Base-by-base conservation (phyloP, 345 rosid species). In the Salix brachista region DNA sequence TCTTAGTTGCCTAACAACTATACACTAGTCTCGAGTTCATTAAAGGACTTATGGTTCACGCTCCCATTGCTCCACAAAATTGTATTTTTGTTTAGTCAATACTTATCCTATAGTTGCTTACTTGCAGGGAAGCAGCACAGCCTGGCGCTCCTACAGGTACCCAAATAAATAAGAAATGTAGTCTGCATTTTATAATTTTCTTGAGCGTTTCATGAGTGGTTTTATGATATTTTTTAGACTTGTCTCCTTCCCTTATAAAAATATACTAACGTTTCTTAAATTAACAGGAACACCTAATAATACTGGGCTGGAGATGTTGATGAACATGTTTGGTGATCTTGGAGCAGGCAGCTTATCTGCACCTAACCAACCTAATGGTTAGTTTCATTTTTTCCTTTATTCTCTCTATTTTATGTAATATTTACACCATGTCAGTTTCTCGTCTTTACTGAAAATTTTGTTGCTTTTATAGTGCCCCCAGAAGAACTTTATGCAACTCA, bases 401-500 rank as follows among this genome's bases (percentile, higher is more conserved):
- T 9, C 25, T 18, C 25, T 58, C 25, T 25, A 8, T 5, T 50
- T 14, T n/a, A n/a, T 34, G 37, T 42, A 42, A 12, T n/a, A 21
- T 68, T 68, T 23, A 37, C 25, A 19, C 39, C 21, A 65, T 65
- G 68, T 36, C n/a, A 32, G 25, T 65, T 65, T 12, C 68, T 65
- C 16, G 10, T 9, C 14, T 1, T 58, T n/a, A 9, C 28, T 23
- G 62, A 58, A 58, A 58, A 21, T 14, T 79, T 78, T 56, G 84
- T 41, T 41, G 26, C 18, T n/a, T 42, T 13, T 41, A 13, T 16
- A 90, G 94, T 84, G 71, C 89, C 91, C 2, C 90, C 91, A 2
- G 94, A 87, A 64, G 86, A 90, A 75, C 85, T 90, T 17, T 90
- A 88, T 73, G 91, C 90, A 54, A 82, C 88, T 30, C 92, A 90